Evolutionary conservation across 179 eudicot species (phyloP).

Genomic region (Amaranthus tricolor): DNA sequence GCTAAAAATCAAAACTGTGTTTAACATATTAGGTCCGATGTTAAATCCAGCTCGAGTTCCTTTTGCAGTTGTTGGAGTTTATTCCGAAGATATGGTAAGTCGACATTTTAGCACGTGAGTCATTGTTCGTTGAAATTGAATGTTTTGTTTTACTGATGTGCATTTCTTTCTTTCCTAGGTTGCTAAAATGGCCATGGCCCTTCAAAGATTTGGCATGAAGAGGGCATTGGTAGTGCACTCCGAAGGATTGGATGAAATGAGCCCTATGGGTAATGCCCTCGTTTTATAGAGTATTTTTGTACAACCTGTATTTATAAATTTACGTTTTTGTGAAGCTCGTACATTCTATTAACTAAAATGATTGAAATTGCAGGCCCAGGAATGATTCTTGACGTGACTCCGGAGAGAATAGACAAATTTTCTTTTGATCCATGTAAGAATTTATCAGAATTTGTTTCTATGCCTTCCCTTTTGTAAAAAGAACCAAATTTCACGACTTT

Average conservation of each 20-base stretch:
- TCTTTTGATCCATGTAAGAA: conserved; percentile 84
- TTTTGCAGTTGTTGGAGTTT: conserved; percentile 95
- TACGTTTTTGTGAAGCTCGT: neutral
- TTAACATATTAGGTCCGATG: conserved; percentile 94
- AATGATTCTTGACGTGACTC: conserved; percentile 73
- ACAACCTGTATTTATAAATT: neutral
- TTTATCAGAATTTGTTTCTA: neutral
- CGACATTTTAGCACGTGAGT: neutral
- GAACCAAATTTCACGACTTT: neutral
- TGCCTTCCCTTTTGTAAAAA: neutral
- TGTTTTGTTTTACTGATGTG: neutral
- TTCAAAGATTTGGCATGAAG: conserved; percentile 93
- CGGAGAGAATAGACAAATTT: conserved; percentile 69
- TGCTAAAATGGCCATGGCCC: conserved; percentile 83
- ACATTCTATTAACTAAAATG: conserved; percentile 3
- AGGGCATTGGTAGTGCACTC: conserved; percentile 94
- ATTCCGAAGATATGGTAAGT: conserved; percentile 75
- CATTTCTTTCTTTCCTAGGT: conserved; percentile 40
- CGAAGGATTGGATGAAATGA: conserved; percentile 91
- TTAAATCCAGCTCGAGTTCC: conserved; percentile 92
- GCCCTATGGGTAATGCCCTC: conserved; percentile 67
- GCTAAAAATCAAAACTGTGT: conserved; percentile 85
- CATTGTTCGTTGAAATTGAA: neutral
- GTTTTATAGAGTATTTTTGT: neutral
- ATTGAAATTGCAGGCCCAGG: conserved; percentile 65